Conservation (phyloP, 208 protist species). For the Leptomonas pyrrhocoris region DNA sequence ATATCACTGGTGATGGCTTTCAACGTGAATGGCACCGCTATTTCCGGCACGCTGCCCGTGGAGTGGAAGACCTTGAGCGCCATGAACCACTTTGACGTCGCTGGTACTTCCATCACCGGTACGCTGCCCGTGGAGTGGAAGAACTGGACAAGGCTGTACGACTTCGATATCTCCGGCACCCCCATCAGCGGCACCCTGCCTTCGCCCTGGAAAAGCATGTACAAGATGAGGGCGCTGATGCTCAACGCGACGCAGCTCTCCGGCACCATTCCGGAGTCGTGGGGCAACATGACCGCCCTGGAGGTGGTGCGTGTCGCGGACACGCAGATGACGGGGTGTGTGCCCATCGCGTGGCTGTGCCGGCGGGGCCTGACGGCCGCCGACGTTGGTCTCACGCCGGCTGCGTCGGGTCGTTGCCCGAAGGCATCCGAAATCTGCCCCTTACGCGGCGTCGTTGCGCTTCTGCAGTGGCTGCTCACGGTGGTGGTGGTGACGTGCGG, state of each 20-base stretch:
- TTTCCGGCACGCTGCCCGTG: conserved; percentile 6
- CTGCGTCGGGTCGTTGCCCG: neutral
- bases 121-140: conserved; percentile 5
- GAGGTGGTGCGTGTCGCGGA: neutral
- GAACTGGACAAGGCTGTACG: neutral
- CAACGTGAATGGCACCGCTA: neutral
- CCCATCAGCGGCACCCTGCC: conserved; percentile 4
- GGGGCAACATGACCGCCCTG: conserved; percentile 3
- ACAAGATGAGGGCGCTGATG: neutral
- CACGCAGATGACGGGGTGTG: conserved; percentile 7
- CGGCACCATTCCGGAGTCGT: conserved; percentile 8
- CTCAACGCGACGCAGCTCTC: neutral
- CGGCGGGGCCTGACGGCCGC: neutral
- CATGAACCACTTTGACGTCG: neutral
- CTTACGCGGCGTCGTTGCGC: neutral
- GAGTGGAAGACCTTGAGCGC: neutral
- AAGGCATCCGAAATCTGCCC: neutral
- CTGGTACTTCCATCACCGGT: neutral
- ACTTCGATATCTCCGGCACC: neutral
- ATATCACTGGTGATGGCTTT: neutral
- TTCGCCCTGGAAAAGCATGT: neutral
- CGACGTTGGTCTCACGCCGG: conserved; percentile 1
- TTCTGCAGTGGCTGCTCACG: neutral
- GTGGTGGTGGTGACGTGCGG: neutral
- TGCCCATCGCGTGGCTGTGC: conserved; percentile 6